These are phyloP conservation scores for Hypoxylon fuscum DNA, from an alignment of 495 filamentous ascomycete species.

Conservation along the genomic window DNA sequence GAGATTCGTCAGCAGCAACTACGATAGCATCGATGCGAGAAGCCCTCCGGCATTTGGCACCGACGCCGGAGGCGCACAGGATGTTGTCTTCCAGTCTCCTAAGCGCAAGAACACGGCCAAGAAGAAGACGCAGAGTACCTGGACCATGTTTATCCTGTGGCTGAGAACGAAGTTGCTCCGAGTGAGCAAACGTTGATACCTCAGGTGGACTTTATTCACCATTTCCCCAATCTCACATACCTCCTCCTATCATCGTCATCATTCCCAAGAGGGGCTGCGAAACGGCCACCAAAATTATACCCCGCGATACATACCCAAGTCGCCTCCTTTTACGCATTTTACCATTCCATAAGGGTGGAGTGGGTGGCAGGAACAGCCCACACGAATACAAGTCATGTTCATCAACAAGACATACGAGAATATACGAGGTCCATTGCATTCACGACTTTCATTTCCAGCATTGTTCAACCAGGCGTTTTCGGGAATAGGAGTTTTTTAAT, in stretches of 20 bases:
- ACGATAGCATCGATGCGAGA: conserved; percentile 50
- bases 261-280: background rate
- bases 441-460: conserved; percentile 29
- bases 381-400: background rate
- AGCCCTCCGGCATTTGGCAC: conserved; percentile 35
- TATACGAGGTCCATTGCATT: conserved; percentile 41
- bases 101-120: conserved; percentile 56
- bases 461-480: conserved; percentile 27
- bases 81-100: conserved; percentile 47
- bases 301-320: conserved; percentile 14
- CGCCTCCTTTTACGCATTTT: conserved; percentile 3
- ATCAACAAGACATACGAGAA: conserved; percentile 24
- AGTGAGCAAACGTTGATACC: conserved; percentile 39
- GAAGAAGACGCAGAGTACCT: conserved; percentile 61
- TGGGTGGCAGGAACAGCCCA: conserved; percentile 12
- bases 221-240: background rate
- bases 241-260: background rate
- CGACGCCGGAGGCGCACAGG: conserved; percentile 40
- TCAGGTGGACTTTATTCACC: background rate
- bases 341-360: conserved; percentile 1
- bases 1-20: conserved; percentile 52
- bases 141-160: conserved; percentile 65
- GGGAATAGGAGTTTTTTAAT: conserved; percentile 26
- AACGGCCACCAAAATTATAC: conserved; percentile 13
- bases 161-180: conserved; percentile 61